Evolutionary conservation across 805 yeast species (phyloP).

Genomic region (Kodamaea neixiangensis): DNA sequence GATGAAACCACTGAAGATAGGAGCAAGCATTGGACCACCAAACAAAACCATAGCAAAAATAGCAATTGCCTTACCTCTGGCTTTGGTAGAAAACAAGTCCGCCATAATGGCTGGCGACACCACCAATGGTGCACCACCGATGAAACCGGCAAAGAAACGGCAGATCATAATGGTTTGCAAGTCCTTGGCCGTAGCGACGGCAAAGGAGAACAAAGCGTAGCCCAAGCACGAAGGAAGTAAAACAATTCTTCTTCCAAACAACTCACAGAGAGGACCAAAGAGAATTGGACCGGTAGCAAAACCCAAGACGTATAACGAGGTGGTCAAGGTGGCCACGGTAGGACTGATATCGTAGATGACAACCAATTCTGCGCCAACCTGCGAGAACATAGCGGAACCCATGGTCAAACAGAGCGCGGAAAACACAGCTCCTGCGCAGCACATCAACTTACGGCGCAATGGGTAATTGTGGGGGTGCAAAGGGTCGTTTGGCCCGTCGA

Average conservation of each 20-base stretch:
- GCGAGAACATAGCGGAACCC: slow-evolving; percentile 55
- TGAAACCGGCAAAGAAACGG: slow-evolving; percentile 76
- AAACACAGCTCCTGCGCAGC: slow-evolving; percentile 30
- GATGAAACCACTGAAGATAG: slow-evolving; percentile 54
- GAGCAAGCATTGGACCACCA: slow-evolving; percentile 80
- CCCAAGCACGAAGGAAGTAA: slow-evolving; percentile 43
- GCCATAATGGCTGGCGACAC: slow-evolving; percentile 87
- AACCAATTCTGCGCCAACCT: slow-evolving; percentile 53
- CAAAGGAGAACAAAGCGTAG: slow-evolving; percentile 47
- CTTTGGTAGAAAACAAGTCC: slow-evolving; percentile 66
- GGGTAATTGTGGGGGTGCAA: slow-evolving; percentile 73
- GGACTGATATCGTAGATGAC: slow-evolving; percentile 57
- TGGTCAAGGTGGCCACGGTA: slow-evolving; percentile 72
- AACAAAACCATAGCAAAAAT: slow-evolving; percentile 73
- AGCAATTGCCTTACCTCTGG: slow-evolving; percentile 76
- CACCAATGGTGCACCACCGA: slow-evolving; percentile 84
- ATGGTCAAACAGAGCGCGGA: slow-evolving; percentile 28
- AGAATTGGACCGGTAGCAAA: slow-evolving; percentile 90
- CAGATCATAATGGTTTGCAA: slow-evolving; percentile 74
- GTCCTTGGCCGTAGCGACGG: slow-evolving; percentile 76
- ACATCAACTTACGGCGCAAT: slow-evolving; percentile 22
- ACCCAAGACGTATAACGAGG: slow-evolving; percentile 85
- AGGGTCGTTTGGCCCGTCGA: slow-evolving; percentile 80
- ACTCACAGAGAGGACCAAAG: slow-evolving; percentile 18
- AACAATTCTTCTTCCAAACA: slow-evolving; percentile 42